Evolutionary conservation across 2,329 filamentous ascomycete species (phyloP).

Genomic region (Diatrype stigma): DNA sequence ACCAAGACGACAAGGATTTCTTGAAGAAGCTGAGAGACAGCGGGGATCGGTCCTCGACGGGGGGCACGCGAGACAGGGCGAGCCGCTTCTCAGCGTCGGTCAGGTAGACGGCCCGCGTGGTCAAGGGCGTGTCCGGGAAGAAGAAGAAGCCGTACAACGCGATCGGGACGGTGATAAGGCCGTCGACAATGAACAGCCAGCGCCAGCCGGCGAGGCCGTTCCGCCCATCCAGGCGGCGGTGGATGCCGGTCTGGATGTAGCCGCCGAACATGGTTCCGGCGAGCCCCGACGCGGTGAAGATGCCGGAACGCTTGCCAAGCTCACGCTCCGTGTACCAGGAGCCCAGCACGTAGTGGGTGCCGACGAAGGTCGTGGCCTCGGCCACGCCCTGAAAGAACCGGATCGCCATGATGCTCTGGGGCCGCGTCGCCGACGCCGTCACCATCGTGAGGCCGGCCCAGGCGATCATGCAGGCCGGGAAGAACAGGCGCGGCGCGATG

Average conservation of each 20-base stretch:
- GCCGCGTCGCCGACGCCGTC: constrained; percentile 48
- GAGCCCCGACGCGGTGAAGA: constrained; percentile 57
- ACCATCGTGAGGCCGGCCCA: constrained; percentile 63
- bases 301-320: constrained; percentile 56
- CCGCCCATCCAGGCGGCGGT: constrained; percentile 40
- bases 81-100: constrained; percentile 31
- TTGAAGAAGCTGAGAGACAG: constrained; percentile 47
- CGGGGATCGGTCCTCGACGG: constrained; percentile 35
- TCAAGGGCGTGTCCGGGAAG: constrained; percentile 51
- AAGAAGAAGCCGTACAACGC: constrained; percentile 50
- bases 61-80: constrained; percentile 37
- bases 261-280: constrained; percentile 60
- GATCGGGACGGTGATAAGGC: constrained; percentile 52
- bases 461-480: constrained; percentile 58
- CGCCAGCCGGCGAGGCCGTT: constrained; percentile 52
- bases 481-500: constrained; percentile 59
- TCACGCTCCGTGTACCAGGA: constrained; percentile 59
- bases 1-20: constrained; percentile 54
- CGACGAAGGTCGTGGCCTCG: constrained; percentile 54
- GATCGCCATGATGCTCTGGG: constrained; percentile 55
- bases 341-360: constrained; percentile 56
- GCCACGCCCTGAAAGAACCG: constrained; percentile 53
- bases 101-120: constrained; percentile 46
- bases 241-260: constrained; percentile 55
- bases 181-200: constrained; percentile 48